Conservation (phyloP, 2,329 filamentous ascomycete genomes). For the Mariannaea sp. region DNA sequence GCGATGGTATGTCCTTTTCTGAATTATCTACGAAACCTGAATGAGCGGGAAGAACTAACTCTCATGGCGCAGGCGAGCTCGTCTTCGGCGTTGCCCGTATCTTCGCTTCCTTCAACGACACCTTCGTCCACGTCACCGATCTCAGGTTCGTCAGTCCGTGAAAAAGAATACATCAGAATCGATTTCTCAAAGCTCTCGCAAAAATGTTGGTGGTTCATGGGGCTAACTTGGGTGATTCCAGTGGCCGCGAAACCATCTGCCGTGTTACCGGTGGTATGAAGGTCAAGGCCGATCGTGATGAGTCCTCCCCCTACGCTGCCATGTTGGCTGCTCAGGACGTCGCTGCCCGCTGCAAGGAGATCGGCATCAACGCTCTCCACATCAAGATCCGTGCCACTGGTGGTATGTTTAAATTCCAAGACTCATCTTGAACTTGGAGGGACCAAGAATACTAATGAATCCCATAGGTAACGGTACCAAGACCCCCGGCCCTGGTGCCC, state of each 20-base stretch:
- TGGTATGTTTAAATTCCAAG: conserved; percentile 61
- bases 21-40: conserved; percentile 2
- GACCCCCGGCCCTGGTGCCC: conserved; percentile 98
- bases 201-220: conserved; percentile 26
- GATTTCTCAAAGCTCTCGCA: too few species aligned
- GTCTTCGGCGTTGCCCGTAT: conserved; percentile 98
- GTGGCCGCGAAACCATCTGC: conserved; percentile 99
- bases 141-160: conserved; percentile 69
- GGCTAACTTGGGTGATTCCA: conserved; percentile 63
- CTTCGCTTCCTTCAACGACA: conserved; percentile 91
- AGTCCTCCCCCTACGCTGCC: conserved; percentile 99
- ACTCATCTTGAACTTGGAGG: neutral
- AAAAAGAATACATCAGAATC: conserved; percentile 11
- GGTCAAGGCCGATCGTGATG: conserved; percentile 99
- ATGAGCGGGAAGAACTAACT: conserved; percentile 23
- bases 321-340: conserved; percentile 99
- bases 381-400: conserved; percentile 99
- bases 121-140: conserved; percentile 99
- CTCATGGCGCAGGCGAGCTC: conserved; percentile 72
- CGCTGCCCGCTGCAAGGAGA: conserved; percentile 79
- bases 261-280: conserved; percentile 99
- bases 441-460: neutral
- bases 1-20: conserved; percentile 71
- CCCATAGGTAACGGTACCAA: conserved; percentile 92
- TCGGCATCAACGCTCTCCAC: conserved; percentile 88